Evolutionary conservation across 192 early-diverging fungal genomes (phyloP).

Genomic region (Rhizophlyctis rosea): DNA sequence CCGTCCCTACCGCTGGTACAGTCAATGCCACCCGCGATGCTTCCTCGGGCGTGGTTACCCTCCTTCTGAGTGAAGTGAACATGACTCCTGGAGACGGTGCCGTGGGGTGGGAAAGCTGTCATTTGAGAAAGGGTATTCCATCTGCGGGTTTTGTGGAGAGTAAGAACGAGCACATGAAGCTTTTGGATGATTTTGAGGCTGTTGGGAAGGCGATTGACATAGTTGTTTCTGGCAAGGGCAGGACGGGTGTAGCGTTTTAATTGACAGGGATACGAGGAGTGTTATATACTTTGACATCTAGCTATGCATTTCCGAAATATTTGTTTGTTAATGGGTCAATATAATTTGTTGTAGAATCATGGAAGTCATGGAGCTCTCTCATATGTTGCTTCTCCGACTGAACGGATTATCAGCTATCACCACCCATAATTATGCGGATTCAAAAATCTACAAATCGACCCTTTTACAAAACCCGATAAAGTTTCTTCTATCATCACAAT

Average conservation of each 20-base stretch:
- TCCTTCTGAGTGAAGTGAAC: neutral
- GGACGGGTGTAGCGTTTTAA: neutral
- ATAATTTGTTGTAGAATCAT: too few species aligned
- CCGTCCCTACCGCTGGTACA: neutral
- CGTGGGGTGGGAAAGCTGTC: constrained; percentile 2
- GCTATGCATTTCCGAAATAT: neutral
- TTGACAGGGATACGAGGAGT: neutral
- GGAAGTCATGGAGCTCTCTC: too few species aligned
- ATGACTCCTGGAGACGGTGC: neutral
- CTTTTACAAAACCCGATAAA: neutral
- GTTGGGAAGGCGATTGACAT: constrained; percentile 3
- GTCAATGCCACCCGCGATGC: constrained; percentile 1
- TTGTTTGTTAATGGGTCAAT: too few species aligned
- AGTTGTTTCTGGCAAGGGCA: neutral
- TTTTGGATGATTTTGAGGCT: constrained; percentile 3
- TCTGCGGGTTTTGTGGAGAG: neutral
- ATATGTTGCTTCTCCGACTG: too few species aligned
- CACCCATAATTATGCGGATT: too few species aligned
- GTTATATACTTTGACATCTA: neutral
- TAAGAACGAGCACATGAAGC: neutral
- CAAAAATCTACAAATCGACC: neutral
- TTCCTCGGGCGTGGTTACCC: neutral
- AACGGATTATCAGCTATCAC: too few species aligned
- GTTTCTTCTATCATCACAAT: neutral
- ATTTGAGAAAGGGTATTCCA: neutral